These are phyloP conservation scores for Beauveria varroae DNA, from an alignment of 2,329 filamentous ascomycete species.

Conservation along the genomic window DNA sequence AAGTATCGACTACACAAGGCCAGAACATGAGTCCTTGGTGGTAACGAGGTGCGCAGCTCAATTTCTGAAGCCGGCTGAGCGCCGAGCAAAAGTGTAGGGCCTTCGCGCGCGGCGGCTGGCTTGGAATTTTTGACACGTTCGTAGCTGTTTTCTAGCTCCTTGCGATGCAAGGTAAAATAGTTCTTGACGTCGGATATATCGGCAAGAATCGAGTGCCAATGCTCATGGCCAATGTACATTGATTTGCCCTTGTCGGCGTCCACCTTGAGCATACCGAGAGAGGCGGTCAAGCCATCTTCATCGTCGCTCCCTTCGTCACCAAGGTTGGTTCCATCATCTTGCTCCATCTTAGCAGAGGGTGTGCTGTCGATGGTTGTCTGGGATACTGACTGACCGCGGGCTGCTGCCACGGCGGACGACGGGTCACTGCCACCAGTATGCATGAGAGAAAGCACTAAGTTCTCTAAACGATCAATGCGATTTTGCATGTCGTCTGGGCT, in stretches of 20 bases:
- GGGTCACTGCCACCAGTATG: slow-evolving; percentile 63
- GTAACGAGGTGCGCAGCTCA: slow-evolving; percentile 74
- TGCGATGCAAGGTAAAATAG: slow-evolving; percentile 80
- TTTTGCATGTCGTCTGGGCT: slow-evolving; percentile 96
- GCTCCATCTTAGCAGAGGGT: slow-evolving; percentile 42
- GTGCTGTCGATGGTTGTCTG: slow-evolving; percentile 35
- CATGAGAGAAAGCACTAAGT: slow-evolving; percentile 88
- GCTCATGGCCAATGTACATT: slow-evolving; percentile 73
- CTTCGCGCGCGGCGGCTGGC: slow-evolving; percentile 49
- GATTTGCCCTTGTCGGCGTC: slow-evolving; percentile 70
- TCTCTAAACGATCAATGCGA: slow-evolving; percentile 90
- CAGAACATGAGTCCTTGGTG: slow-evolving; percentile 74
- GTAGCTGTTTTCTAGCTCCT: slow-evolving; percentile 77
- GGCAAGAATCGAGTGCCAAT: slow-evolving; percentile 73
- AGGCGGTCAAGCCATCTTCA: slow-evolving; percentile 61
- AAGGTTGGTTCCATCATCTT: slow-evolving; percentile 48
- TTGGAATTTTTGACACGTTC: slow-evolving; percentile 67
- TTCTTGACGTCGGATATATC: slow-evolving; percentile 91
- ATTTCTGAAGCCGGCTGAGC: slow-evolving; percentile 62
- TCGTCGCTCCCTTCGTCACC: slow-evolving; percentile 58
- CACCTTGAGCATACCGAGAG: slow-evolving; percentile 76
- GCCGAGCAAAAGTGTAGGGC: slow-evolving; percentile 73
- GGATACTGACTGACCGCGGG: slow-evolving; percentile 27
- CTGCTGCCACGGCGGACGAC: slow-evolving; percentile 27
- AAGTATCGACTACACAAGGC: slow-evolving; percentile 85